A percentile compares a stretch with the other conserved stretches of the same genome.
Evolutionary conservation across 148 eudicot species (phyloP).

Genomic region (Spergularia bocconei): DNA sequence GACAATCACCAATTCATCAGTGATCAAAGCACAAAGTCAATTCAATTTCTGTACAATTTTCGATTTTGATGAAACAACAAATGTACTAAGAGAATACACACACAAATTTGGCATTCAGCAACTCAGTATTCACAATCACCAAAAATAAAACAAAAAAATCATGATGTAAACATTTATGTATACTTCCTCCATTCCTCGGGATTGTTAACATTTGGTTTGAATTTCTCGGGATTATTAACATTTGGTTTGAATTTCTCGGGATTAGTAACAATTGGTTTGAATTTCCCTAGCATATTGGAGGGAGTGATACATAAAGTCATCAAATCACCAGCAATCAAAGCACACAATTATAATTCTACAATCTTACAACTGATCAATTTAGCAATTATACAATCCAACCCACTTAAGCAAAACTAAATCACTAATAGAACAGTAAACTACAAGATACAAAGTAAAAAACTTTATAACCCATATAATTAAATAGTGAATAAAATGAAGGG

Average conservation of each 20-base stretch:
- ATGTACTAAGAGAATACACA: conserved; percentile 12
- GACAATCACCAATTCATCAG: neutral
- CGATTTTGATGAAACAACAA: neutral
- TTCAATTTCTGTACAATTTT: too few relatives aligned
- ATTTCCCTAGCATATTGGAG: too few relatives aligned
- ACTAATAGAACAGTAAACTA: neutral
- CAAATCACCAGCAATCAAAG: neutral
- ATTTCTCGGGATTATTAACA: too few relatives aligned
- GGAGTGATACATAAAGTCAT: neutral
- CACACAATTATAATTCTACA: neutral
- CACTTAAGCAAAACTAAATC: too few relatives aligned
- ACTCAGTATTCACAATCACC: neutral
- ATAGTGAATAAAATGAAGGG: neutral
- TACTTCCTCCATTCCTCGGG: too few relatives aligned
- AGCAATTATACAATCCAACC: too few relatives aligned
- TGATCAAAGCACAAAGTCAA: neutral
- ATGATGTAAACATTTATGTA: too few relatives aligned
- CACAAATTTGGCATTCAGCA: neutral
- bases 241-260: too few relatives aligned
- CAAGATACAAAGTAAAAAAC: neutral
- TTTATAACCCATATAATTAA: conserved; percentile 1
- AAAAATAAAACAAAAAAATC: too few relatives aligned
- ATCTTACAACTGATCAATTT: too few relatives aligned
- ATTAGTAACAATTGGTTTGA: too few relatives aligned
- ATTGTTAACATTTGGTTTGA: too few relatives aligned